Conservation (phyloP, 306 rosid genomes). For the Begonia masoniana region DNA sequence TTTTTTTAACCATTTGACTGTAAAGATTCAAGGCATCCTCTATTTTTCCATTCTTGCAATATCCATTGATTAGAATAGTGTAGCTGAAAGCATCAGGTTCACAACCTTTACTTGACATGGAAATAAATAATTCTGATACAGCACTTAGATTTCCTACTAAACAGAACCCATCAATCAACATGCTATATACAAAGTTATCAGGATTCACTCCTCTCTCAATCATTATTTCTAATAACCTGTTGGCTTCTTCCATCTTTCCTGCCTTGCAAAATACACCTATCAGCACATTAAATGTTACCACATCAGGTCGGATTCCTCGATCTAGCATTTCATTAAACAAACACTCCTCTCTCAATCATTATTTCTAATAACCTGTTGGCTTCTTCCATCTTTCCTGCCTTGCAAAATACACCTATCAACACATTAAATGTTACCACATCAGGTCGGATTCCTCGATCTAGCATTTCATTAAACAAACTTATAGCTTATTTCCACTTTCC, state of each 20-base stretch:
- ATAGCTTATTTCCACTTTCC: slow-evolving; percentile 27
- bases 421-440: slow-evolving; percentile 25
- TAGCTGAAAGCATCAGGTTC: slow-evolving; percentile 17
- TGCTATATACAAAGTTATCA: slow-evolving; percentile 15
- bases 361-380: not conserved
- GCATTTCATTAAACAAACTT: slow-evolving; percentile 28
- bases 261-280: slow-evolving; percentile 20
- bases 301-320: slow-evolving; percentile 32
- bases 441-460: slow-evolving; percentile 31
- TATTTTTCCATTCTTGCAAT: slow-evolving; percentile 22
- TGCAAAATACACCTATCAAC: slow-evolving; percentile 19
- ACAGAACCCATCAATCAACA: not conserved
- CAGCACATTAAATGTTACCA: slow-evolving; percentile 11
- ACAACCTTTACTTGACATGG: slow-evolving; percentile 17
- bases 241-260: slow-evolving; percentile 25
- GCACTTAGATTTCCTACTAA: too few species aligned
- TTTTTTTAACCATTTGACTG: slow-evolving; percentile 16
- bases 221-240: slow-evolving; percentile 19
- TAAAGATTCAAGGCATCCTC: too few species aligned
- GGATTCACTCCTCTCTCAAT: slow-evolving; percentile 21
- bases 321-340: slow-evolving; percentile 26
- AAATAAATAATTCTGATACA: slow-evolving; percentile 10
- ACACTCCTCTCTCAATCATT: too few species aligned
- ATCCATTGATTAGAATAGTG: slow-evolving; percentile 13
- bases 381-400: slow-evolving; percentile 16